A percentile compares a stretch with the other conserved stretches of the same genome.
Evolutionary conservation across 495 filamentous ascomycete genomes (phyloP).

Genomic region (Podospora bellae-mahoneyi): DNA sequence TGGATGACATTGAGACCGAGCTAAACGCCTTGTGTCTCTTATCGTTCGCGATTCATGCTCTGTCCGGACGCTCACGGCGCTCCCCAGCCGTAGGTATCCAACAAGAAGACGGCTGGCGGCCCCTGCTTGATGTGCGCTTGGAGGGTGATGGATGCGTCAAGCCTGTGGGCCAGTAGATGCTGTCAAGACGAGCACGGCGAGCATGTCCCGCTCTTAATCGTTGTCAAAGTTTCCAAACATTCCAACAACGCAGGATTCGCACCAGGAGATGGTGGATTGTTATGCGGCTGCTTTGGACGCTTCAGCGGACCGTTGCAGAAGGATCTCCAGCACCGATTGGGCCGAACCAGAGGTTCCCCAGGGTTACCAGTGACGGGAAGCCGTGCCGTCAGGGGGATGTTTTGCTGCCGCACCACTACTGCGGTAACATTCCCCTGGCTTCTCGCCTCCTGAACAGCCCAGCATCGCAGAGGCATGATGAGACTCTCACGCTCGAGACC

Average conservation of each 20-base stretch:
- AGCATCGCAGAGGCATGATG: slow-evolving; percentile 32
- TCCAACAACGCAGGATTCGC: slow-evolving; percentile 10
- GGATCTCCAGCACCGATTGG: slow-evolving; percentile 21
- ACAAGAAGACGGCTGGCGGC: neutral
- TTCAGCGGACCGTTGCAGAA: slow-evolving; percentile 24
- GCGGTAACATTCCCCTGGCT: slow-evolving; percentile 22
- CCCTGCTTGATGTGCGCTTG: slow-evolving; percentile 28
- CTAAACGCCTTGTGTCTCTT: slow-evolving; percentile 4
- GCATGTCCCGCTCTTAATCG: slow-evolving; percentile 16
- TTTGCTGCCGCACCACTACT: slow-evolving; percentile 20
- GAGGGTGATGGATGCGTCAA: slow-evolving; percentile 23
- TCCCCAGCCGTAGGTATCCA: neutral
- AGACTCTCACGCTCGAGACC: slow-evolving; percentile 28
- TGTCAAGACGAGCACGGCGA: slow-evolving; percentile 12
- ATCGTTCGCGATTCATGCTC: slow-evolving; percentile 14
- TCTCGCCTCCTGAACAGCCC: slow-evolving; percentile 33
- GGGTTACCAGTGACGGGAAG: slow-evolving; percentile 22
- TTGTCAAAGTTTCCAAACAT: slow-evolving; percentile 28
- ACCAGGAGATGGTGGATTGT: slow-evolving; percentile 10
- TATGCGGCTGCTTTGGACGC: slow-evolving; percentile 28
- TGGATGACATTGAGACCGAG: slow-evolving; percentile 4
- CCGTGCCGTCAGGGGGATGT: slow-evolving; percentile 21
- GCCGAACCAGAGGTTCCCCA: slow-evolving; percentile 21
- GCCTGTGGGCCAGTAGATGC: slow-evolving; percentile 26
- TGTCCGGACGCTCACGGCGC: neutral